Base-by-base conservation (phyloP, 441 rosid genomes). In the Euphorbia schlechtendalii region DNA sequence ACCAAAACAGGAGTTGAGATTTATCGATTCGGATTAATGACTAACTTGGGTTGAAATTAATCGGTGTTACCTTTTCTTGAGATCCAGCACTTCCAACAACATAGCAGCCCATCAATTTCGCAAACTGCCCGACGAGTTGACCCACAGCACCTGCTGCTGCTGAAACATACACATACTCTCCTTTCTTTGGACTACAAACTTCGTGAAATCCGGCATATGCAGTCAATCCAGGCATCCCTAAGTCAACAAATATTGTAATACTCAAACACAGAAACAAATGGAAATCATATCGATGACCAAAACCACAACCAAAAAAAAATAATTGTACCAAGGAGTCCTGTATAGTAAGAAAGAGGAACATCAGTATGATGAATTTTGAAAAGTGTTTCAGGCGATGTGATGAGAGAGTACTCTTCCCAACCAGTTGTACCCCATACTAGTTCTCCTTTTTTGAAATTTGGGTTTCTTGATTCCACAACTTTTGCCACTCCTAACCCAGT, bases 211-310 rank as follows among this genome's bases (percentile, higher is more conserved):
- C 96, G n/a, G 57, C 90, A 66, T 85, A 85, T 49, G 96, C 92
- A 27, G 96, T 87, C 66, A 89, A 71, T 24, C 98, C 96, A 3
- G 95, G 83, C 98, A 92, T 89, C 11, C 96, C 96, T 91, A 41
- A 46, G 34, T 20, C 1, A 46, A 3, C 2, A 46, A 46, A 17
- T 22, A 0, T 5, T 2, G 0, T 24, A 38, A 6, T 34, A 7
- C 14, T 20, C 46, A 8, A 18, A 41, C 28, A 51, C 36, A 32
- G 36, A 32, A 32, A 32, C 36, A 32, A 2, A 32, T 32, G 7
- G 36, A 3, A 32, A n/a, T 32, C 3, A 7, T 3, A 32, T 3
- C 3, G 3, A 2, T 2, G 4, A 32, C 36, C 36, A 32, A 32
- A 32, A 18, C 55, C n/a, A 55, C 13, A 21, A 21, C 38, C 48